Evolutionary conservation across 768 basidiomycete genomes (phyloP).

Genomic region (Russula griseocarnosa): DNA sequence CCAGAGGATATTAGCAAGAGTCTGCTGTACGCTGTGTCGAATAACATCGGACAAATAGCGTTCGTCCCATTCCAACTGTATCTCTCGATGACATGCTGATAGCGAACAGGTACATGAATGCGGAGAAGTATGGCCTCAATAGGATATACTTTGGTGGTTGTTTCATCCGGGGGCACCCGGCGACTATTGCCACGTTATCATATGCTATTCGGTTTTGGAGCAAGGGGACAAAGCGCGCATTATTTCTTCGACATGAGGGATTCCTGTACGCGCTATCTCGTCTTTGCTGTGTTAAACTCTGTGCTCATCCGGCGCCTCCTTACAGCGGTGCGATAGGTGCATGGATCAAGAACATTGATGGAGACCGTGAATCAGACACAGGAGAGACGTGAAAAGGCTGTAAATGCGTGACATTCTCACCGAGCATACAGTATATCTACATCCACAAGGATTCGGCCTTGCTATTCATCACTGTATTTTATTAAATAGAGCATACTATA

Average conservation of each 20-base stretch:
- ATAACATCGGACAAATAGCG: constrained; percentile 99
- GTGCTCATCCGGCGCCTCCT: constrained; percentile 18
- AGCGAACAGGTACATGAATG: constrained; percentile 92
- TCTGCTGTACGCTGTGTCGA: constrained; percentile 92
- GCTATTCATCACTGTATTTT: constrained; percentile 3
- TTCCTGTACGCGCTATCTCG: constrained; percentile 68
- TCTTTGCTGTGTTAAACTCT: constrained; percentile 16
- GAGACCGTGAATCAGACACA: constrained; percentile 32
- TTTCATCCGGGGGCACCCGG: constrained; percentile 97
- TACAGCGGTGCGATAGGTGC: constrained; percentile 88
- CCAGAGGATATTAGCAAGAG: constrained; percentile 94
- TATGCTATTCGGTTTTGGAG: constrained; percentile 99
- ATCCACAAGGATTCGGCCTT: neutral
- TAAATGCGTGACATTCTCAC: neutral
- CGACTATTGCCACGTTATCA: constrained; percentile 94
- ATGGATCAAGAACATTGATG: constrained; percentile 94
- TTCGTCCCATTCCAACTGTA: constrained; percentile 46
- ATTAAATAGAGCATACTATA: constrained; percentile 16
- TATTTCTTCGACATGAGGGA: constrained; percentile 97
- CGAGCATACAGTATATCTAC: neutral
- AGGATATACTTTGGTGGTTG: constrained; percentile 99
- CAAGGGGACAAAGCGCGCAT: constrained; percentile 91
- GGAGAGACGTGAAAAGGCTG: constrained; percentile 13
- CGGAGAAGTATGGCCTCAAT: constrained; percentile 95
- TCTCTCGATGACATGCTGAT: constrained; percentile 19